Conservation (phyloP, 2,329 filamentous ascomycete species). For the Alternaria consortialis region DNA sequence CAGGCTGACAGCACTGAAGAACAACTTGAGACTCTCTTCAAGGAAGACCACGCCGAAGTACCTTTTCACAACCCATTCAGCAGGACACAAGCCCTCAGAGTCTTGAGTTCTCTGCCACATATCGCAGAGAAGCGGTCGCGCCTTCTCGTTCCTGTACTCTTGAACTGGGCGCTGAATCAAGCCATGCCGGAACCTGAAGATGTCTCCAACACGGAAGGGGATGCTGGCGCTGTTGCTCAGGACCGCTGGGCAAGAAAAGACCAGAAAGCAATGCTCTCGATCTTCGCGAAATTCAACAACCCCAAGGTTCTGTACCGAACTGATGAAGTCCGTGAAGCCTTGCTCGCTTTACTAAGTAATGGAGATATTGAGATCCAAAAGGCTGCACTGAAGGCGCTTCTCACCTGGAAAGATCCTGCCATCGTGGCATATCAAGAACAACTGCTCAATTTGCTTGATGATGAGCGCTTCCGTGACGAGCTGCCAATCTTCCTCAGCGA, state of each 20-base stretch:
- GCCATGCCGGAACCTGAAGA: conserved; percentile 13
- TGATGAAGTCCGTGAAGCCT: conserved; percentile 76
- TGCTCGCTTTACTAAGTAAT: conserved; percentile 81
- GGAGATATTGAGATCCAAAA: conserved; percentile 92
- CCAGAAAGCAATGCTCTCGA: conserved; percentile 79
- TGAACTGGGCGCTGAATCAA: conserved; percentile 71
- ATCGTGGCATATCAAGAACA: conserved; percentile 85
- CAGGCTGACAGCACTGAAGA: conserved; percentile 48
- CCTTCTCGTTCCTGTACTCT: conserved; percentile 82
- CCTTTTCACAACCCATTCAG: conserved; percentile 64
- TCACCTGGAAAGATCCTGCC: conserved; percentile 85
- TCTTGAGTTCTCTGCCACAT: conserved; percentile 75
- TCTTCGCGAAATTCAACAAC: conserved; percentile 88
- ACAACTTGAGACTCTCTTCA: conserved; percentile 70
- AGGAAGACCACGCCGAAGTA: conserved; percentile 67
- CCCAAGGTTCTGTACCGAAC: conserved; percentile 83
- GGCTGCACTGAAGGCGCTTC: conserved; percentile 80
- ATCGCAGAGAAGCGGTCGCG: conserved; percentile 88
- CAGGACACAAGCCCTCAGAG: conserved; percentile 79
- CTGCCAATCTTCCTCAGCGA: conserved; percentile 82
- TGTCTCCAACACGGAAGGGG: neutral
- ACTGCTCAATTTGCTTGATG: conserved; percentile 85
- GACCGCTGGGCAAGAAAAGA: conserved; percentile 76
- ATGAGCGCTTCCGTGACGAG: conserved; percentile 91
- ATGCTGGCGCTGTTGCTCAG: conserved; percentile 24